Evolutionary conservation across 352 stramenopile genomes (phyloP), one percentile per base, ranked within the genome.

Genomic region (Phytophthora lateralis): DNA sequence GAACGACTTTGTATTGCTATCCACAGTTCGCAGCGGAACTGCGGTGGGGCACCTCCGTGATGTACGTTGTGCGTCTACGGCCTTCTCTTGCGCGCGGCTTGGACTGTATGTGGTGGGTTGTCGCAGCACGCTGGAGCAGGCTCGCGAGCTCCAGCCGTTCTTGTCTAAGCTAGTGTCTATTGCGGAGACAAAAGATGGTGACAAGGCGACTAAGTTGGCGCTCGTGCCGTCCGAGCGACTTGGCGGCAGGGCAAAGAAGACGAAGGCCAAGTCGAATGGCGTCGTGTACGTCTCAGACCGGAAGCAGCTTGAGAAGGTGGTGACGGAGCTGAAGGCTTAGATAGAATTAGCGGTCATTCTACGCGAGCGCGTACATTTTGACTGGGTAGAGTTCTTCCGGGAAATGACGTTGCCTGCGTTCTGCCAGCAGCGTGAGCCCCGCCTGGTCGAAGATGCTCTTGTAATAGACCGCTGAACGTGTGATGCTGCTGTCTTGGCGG

Each of bases 1-100:
- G 65, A 98, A 97, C 63, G 93, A 99, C 67, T 96, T 93, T 60
- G 78, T 99, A n/a, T 69, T 99, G 50, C 65, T 99, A 27, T 98
- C 90, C 6, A 86, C 98, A 10, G 95, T 98, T 26, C 77, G 94
- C 29, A 98, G 93, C n/a, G 81, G 82, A 30, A 39, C 52, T 17
- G 48, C 66, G 6, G 78, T 98, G 6, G 96, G 95, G 3, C 90
- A 98, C 66, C 57, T 98, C 18, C 79, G 90, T 18, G 97, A 99
- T 76, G 79, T 97, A 21, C 84, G 96, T 43, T 90, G 96, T 54
- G 76, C 97, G 12, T 82, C 98, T 9, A 93, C 98, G 2, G 93
- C 94, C 1, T 83, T 98, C 11, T 98, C 91, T 20, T 76, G 96
- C 46, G 92, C 96, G 15, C 73, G 92, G 11, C 82, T 98, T 32